Conservation (phyloP, 2,329 filamentous ascomycete species). For the Alternaria metachromatica region DNA sequence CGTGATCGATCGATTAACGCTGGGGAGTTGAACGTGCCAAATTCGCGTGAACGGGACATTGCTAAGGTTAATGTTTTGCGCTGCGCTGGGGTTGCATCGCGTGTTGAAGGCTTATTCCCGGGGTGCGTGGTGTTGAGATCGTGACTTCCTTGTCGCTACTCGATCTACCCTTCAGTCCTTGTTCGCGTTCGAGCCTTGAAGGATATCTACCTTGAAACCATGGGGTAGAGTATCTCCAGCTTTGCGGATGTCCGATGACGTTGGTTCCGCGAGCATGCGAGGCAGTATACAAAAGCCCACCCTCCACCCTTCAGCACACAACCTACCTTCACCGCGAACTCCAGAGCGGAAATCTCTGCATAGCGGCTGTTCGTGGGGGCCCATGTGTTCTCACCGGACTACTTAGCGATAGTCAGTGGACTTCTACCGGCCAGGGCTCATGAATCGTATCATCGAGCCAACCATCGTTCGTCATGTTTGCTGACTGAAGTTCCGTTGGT, state of each 20-base stretch:
- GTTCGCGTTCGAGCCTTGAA: background rate
- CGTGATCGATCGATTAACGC: background rate
- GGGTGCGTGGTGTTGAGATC: background rate
- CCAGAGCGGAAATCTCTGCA: background rate
- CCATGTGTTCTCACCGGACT: background rate
- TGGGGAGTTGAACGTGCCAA: background rate
- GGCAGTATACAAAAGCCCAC: background rate
- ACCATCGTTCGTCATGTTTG: background rate
- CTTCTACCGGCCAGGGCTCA: background rate
- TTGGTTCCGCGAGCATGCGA: background rate
- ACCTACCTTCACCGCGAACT: background rate
- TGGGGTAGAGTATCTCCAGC: background rate
- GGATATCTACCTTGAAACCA: background rate
- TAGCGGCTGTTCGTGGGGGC: background rate
- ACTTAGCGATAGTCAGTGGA: background rate
- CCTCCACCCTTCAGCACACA: background rate
- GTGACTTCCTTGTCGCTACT: background rate
- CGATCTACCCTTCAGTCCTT: background rate
- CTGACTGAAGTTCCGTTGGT: conserved; percentile 11
- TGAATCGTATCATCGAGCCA: conserved; percentile 1
- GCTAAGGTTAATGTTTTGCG: background rate
- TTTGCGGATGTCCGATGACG: background rate
- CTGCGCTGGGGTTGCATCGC: background rate
- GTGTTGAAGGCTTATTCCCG: background rate
- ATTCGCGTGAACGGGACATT: background rate